A percentile compares a stretch with the other conserved stretches of the same genome.
Conservation (phyloP, 306 rosid species). For the Trichosanthes cucumerina region DNA sequence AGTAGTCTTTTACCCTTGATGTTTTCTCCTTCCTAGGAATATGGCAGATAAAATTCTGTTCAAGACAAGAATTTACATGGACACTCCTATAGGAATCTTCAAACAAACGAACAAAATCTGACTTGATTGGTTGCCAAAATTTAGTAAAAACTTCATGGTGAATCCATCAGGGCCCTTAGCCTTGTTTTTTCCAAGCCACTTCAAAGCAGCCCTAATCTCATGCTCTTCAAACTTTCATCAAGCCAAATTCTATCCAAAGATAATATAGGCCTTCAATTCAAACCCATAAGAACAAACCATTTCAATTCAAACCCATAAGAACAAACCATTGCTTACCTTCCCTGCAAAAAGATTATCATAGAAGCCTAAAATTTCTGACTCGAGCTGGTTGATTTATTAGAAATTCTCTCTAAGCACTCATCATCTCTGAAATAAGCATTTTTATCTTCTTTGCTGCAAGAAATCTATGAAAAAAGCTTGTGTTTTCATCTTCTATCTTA, state of each 20-base stretch:
- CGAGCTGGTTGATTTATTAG: neutral
- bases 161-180: too few relatives aligned
- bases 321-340: neutral
- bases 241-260: neutral
- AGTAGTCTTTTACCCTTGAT: too few relatives aligned
- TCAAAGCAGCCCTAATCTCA: neutral
- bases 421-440: neutral
- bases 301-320: neutral
- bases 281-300: neutral
- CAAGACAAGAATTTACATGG: too few relatives aligned
- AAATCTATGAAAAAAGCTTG: too few relatives aligned
- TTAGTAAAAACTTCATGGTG: too few relatives aligned
- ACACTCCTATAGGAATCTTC: too few relatives aligned
- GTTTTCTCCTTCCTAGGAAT: too few relatives aligned
- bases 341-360: neutral
- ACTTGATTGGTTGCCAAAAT: too few relatives aligned
- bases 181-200: too few relatives aligned
- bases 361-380: neutral
- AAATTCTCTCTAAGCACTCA: neutral
- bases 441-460: neutral
- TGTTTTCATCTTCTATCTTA: neutral
- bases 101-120: too few relatives aligned
- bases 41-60: too few relatives aligned
- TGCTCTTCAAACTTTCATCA: neutral
- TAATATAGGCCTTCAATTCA: neutral